A percentile compares a stretch with the other conserved stretches of the same genome.
These are phyloP conservation scores for Colletotrichum scovillei DNA, from an alignment of 2,329 filamentous ascomycete genomes.

Conservation along the genomic window DNA sequence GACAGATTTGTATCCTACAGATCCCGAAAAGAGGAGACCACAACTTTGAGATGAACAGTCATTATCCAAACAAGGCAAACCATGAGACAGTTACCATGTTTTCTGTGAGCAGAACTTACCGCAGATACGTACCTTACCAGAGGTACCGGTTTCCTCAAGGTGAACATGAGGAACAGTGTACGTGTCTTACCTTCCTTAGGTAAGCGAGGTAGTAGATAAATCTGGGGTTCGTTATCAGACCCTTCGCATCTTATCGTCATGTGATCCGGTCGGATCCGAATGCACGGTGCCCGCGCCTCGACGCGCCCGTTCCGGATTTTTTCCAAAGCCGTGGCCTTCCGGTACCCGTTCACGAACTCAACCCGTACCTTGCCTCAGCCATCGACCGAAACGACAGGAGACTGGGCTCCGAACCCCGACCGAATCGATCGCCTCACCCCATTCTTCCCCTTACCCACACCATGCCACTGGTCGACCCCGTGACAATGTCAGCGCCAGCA, in stretches of 20 bases:
- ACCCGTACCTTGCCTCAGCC: neutral
- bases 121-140: constrained; percentile 5
- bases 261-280: constrained; percentile 32
- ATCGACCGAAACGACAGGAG: constrained; percentile 16
- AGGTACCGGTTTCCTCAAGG: neutral
- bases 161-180: no score
- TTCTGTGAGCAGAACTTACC: neutral
- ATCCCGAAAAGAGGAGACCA: constrained; percentile 10
- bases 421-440: constrained; percentile 16
- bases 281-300: constrained; percentile 9
- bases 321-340: constrained; percentile 31
- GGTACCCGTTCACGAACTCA: constrained; percentile 16
- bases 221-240: constrained; percentile 30
- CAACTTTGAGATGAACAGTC: neutral
- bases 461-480: constrained; percentile 49
- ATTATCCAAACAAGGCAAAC: neutral
- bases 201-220: constrained; percentile 5
- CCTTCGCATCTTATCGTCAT: constrained; percentile 29
- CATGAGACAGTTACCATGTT: neutral
- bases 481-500: constrained; percentile 55
- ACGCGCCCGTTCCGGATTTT: constrained; percentile 29
- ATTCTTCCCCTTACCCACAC: constrained; percentile 15
- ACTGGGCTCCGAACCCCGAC: constrained; percentile 1
- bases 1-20: constrained; percentile 5
- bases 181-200: neutral